Evolutionary conservation across 768 basidiomycete genomes (phyloP), one percentile per base, ranked within the genome.

Genomic region (Tylopilus rubrobrunneus): DNA sequence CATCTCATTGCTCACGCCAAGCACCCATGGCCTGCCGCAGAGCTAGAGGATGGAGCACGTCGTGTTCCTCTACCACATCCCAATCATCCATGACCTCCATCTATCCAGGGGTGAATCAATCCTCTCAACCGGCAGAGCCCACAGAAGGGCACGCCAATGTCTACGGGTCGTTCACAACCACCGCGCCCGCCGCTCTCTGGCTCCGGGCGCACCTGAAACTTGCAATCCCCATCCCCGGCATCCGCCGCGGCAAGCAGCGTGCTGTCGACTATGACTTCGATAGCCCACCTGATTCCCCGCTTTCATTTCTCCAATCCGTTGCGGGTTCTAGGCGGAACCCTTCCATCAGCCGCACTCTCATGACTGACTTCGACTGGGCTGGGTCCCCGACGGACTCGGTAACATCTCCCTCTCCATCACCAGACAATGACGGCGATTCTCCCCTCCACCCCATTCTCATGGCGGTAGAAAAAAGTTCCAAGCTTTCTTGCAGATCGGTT

Each of bases 401-500:
- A 25, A 5, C 25, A 25, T 25, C 58, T 17, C 44, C 48, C 10
- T 62, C 67, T 5, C 66, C 65, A 28, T 58, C 61, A 40, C 40
- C 53, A 14, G 56, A 67, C 14, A 55, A 54, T 8, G 50, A 51
- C 7, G 45, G 43, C 19, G 12, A 21, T n/a, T 9, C 52, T 29
- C 31, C 49, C 12, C 56, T 71, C 17, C 64, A 82, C 57, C 78
- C 82, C 3, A 73, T 81, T 25, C 71, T 85, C 2, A 76, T 74
- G 14, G 73, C 70, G 4, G 65, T 84, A 4, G 85, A 86, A 66
- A 68, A 66, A 33, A 69, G 71, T 28, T 86, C 85, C 5, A 79
- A 69, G 60, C 66, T 86, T 47, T 78, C 80, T 45, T 62, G 60
- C 25, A 68, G 66, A 36, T 61, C 69, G 11, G 58, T 65, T 33